A percentile compares a stretch with the other conserved stretches of the same genome.
These are phyloP conservation scores for Eremothecium gossypii DNA, from an alignment of 1,139 yeast species.

Conservation along the genomic window DNA sequence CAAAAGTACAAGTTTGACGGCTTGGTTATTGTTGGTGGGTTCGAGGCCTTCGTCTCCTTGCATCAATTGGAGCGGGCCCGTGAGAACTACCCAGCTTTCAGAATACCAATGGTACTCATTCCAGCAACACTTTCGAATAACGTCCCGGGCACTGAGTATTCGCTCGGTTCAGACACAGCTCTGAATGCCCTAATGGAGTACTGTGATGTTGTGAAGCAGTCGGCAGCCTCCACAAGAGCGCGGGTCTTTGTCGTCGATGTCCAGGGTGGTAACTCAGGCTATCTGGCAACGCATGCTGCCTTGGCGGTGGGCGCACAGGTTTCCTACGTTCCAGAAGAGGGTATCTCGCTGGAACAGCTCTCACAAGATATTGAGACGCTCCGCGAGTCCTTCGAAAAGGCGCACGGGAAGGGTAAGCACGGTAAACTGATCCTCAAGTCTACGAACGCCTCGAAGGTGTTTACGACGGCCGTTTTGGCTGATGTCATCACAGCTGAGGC, in stretches of 20 bases:
- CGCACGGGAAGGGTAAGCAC: constrained; percentile 52
- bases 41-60: constrained; percentile 66
- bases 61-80: constrained; percentile 59
- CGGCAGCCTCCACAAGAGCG: constrained; percentile 71
- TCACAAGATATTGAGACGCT: constrained; percentile 53
- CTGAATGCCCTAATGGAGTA: constrained; percentile 63
- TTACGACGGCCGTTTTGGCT: constrained; percentile 73
- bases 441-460: constrained; percentile 74
- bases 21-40: constrained; percentile 66
- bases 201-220: constrained; percentile 71
- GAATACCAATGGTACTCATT: constrained; percentile 68
- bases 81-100: constrained; percentile 54
- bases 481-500: constrained; percentile 75
- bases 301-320: constrained; percentile 67
- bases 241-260: constrained; percentile 74
- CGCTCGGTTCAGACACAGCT: constrained; percentile 73
- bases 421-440: constrained; percentile 84
- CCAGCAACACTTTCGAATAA: constrained; percentile 82
- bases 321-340: constrained; percentile 68
- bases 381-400: constrained; percentile 47
- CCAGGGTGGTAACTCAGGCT: constrained; percentile 83
- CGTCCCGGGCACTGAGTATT: constrained; percentile 78
- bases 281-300: constrained; percentile 61
- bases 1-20: constrained; percentile 69
- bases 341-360: constrained; percentile 47